Evolutionary conservation across 1,284 basidiomycete species (phyloP), one percentile per base, ranked within the genome.

Genomic region (Sanguinoderma infundibulare): DNA sequence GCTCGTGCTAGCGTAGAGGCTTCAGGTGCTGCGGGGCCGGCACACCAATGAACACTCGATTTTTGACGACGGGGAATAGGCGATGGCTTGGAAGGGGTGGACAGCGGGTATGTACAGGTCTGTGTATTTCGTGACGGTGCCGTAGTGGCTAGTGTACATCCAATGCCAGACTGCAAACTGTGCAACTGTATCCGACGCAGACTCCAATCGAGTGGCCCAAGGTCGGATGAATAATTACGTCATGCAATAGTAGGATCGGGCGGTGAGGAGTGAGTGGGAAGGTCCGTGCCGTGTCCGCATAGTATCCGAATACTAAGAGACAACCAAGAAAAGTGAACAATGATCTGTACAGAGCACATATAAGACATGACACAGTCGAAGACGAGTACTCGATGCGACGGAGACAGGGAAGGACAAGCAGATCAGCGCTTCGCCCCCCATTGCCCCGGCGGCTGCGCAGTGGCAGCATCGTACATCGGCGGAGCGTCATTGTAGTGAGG

Each of bases 381-480:
- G 30, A 30, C 50, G 34, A 22, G 2, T 14, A 6, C 3, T 24
- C 14, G 36, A 46, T n/a, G n/a, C n/a, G n/a, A 44, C n/a, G 30
- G 32, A 49, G 17, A 40, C 20, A 15, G 14, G 14, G 32, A 49
- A 26, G 15, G 38, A 28, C 7, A 32, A 55, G 28, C 7, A 34
- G 28, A 36, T 57, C 44, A 75, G 58, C 64, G 74, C 66, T 77
- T 80, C 65, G 79, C 78, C 39, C 80, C 80, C 86, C 85, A 87
- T 60, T 77, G 77, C 42, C 83, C 83, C 52, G 80, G 75, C 24
- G 79, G 70, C 61, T 77, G 77, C n/a, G 83, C 73, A n/a, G 75
- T 71, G 36, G 81, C 82, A 15, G 79, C 77, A 32, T 90, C 89
- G 70, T 91, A 91, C 59, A 77, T 78, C 22, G 89, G 89, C 15